Conservation (phyloP, 2,329 filamentous ascomycete species). For the Aureobasidium musti region DNA sequence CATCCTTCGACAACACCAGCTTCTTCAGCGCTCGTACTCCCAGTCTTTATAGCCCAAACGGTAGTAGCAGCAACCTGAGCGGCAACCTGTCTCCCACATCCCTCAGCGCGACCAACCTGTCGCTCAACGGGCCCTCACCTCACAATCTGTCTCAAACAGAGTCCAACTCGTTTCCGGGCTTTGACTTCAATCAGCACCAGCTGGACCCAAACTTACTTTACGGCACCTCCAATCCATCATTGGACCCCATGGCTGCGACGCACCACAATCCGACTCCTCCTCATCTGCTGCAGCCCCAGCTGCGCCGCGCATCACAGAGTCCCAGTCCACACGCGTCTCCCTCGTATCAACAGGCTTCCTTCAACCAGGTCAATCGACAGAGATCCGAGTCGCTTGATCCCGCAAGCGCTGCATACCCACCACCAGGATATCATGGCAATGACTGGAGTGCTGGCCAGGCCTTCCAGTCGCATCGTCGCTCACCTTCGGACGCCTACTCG, state of each 20-base stretch:
- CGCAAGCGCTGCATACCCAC: constrained; percentile 59
- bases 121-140: constrained; percentile 35
- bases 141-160: constrained; percentile 37
- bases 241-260: constrained; percentile 55
- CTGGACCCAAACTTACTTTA: constrained; percentile 62
- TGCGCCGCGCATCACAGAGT: constrained; percentile 54
- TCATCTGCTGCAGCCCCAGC: constrained; percentile 58
- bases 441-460: constrained; percentile 62
- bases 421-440: constrained; percentile 44
- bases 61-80: constrained; percentile 45
- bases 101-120: constrained; percentile 35
- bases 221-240: constrained; percentile 52
- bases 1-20: constrained; percentile 41
- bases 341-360: constrained; percentile 54
- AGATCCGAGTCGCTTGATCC: constrained; percentile 60
- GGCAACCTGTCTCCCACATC: constrained; percentile 42
- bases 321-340: constrained; percentile 58
- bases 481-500: constrained; percentile 81
- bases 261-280: constrained; percentile 57
- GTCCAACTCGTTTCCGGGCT: constrained; percentile 58
- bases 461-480: constrained; percentile 81
- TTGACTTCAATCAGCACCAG: constrained; percentile 57
- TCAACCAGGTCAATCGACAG: constrained; percentile 59
- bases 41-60: constrained; percentile 36
- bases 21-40: constrained; percentile 43